phyloP scores from a whole-genome alignment of 768 basidiomycete species.

The Tephrocybe sp. region DNA sequence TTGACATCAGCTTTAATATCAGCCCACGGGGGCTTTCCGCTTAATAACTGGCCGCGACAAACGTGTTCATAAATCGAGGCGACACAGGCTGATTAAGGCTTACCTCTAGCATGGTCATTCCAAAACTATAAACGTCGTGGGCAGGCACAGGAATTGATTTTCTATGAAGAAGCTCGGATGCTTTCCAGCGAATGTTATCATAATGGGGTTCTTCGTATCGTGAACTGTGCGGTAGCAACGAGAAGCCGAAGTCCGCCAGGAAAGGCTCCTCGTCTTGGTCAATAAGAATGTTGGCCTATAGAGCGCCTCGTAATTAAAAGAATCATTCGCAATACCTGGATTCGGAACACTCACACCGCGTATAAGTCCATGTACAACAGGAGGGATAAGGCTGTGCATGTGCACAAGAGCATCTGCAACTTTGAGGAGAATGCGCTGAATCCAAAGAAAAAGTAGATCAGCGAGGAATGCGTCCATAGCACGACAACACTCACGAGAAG shows the following conservation, averaged over 20 bases:
- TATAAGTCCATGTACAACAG: constrained; percentile 27
- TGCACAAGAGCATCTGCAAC: constrained; percentile 24
- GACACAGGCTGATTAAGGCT: background rate
- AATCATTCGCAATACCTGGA: background rate
- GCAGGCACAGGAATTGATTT: background rate
- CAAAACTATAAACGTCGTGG: constrained; percentile 26
- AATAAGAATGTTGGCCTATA: constrained; percentile 27
- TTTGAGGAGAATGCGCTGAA: constrained; percentile 19
- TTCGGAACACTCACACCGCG: constrained; percentile 22
- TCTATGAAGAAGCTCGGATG: constrained; percentile 23
- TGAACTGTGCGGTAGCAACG: constrained; percentile 8
- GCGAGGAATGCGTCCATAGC: background rate
- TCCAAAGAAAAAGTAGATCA: background rate
- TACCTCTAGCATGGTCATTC: constrained; percentile 27
- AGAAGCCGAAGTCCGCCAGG: constrained; percentile 23
- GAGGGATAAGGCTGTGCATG: constrained; percentile 24
- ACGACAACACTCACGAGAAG: constrained; percentile 5
- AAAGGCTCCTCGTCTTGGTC: constrained; percentile 14
- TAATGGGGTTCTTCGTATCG: constrained; percentile 4
- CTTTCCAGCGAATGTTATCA: constrained; percentile 21
- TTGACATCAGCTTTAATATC: background rate
- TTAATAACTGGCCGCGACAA: background rate
- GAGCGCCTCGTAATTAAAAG: background rate
- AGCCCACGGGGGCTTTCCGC: constrained; percentile 7
- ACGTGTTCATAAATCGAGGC: background rate